Evolutionary conservation across 2,329 filamentous ascomycete species (phyloP), one percentile per base, ranked within the genome.

Genomic region (Ophiostoma populinum): DNA sequence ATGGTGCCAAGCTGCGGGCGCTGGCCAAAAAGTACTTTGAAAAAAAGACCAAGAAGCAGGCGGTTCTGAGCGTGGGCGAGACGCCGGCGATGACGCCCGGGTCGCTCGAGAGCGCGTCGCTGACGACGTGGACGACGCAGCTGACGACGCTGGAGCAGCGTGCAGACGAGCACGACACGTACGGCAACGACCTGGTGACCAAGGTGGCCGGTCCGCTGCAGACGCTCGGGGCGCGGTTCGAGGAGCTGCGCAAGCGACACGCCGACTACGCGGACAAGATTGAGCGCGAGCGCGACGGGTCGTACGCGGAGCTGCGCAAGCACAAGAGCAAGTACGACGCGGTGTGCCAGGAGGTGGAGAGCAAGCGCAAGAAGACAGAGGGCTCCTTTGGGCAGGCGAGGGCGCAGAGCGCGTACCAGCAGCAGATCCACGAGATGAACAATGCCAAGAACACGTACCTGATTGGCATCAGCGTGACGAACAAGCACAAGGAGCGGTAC

Each of bases 401-500:
- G 60, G 85, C 87, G 7, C 81, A 93, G 51, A 78, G 73, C 51
- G 75, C 82, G 24, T 98, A 92, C 56, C 82, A 92, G 49, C 83
- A 93, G 52, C 87, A 95, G 55, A 66, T 92, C 40, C 60, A 76
- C 40, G 90, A 98, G 47, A 95, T 95, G 90, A 81, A 90, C 57
- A 98, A 98, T 52, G 70, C 79, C 54, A 98, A 98, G 64, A 98
- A 98, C 54, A 85, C 80, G n/a, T 98, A 98, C 51, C 62, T 98
- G 41, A 93, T 98, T 49, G 70, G 75, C 41, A 93, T 98, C 59
- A 92, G 92, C 51, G 82, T 95, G 39, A 92, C 86, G 22, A 98
- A 98, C 58, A 92, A 90, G 60, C 77, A 93, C 50, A 98, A 95
- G 61, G 85, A 94, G 52, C 82, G 78, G 51, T 95, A 95, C 61